Base-by-base conservation (phyloP, 108 stramenopile species). In the Cyclostephanos tholiformis region DNA sequence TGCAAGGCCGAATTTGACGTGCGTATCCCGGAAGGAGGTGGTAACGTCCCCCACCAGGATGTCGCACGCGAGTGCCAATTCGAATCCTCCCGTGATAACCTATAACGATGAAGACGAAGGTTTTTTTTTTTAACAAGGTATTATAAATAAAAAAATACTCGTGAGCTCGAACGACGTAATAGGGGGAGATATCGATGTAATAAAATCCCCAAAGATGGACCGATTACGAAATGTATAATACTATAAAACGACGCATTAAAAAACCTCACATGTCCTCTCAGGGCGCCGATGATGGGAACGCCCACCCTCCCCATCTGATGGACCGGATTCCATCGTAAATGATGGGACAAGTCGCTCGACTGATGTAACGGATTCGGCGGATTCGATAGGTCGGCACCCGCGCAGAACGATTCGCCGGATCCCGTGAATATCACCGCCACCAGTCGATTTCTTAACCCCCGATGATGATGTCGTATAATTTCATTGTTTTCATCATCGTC, bases 51-150 rank as follows among this genome's bases (percentile, higher is more conserved):
- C 86, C 9, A 86, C 51, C 6, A 86, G 36, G 20, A 86, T 77
- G 64, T 86, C 85, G 51, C 85, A 86, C 2, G 82, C 85, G 11
- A 86, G 41, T 12, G 85, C 85, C 30, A 86, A 58, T 77, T 86
- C 85, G 64, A 86, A 84, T 39, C 85, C 86, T 53, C 86, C 83
- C 0, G 86, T 86, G 46, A 86, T 84, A 25, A 72, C 69, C 72
- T 74, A 20, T 4, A 4, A 56, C 6, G 25, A 25, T 56, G 23
- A 26, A 22, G 23, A 10, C 19, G 22, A 62, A 62, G 22, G 19
- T 29, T 7, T 41, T 8, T 41, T 10, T 41, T 10, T 41, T 41
- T n/a, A n/a, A n/a, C n/a, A n/a, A n/a, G n/a, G n/a, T n/a, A n/a
- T n/a, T n/a, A n/a, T n/a, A n/a, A n/a, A n/a, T n/a, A n/a, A n/a